These are phyloP conservation scores for Penicillium ucsense DNA, from an alignment of 495 filamentous ascomycete genomes.

Conservation along the genomic window DNA sequence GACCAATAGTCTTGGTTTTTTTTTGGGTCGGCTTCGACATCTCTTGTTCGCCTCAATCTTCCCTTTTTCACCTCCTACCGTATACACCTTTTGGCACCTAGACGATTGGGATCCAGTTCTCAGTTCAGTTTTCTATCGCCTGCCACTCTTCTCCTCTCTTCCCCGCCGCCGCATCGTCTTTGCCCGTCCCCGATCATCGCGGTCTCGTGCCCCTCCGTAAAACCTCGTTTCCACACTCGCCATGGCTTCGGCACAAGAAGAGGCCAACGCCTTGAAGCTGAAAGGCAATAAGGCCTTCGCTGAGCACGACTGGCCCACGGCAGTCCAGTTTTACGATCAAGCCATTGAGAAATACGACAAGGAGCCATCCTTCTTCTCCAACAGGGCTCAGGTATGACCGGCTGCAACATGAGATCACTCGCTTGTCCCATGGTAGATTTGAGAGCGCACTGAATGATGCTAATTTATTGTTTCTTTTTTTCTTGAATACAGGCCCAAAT, in stretches of 20 bases:
- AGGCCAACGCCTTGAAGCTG: slow-evolving; percentile 76
- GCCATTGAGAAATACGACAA: slow-evolving; percentile 80
- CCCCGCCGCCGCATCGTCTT: neutral
- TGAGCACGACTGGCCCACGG: slow-evolving; percentile 74
- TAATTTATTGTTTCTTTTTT: slow-evolving; percentile 10
- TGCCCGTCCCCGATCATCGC: slow-evolving; percentile 11
- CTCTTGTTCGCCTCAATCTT: neutral
- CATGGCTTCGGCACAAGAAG: slow-evolving; percentile 49
- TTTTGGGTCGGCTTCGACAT: slow-evolving; percentile 1
- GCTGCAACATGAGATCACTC: slow-evolving; percentile 1
- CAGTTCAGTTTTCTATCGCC: neutral
- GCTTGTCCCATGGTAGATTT: neutral
- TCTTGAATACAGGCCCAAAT: slow-evolving; percentile 60
- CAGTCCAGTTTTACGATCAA: slow-evolving; percentile 77
- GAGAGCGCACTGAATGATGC: neutral
- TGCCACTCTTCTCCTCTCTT: neutral
- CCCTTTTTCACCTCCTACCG: slow-evolving; percentile 7
- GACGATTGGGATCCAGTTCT: neutral
- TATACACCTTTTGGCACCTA: slow-evolving; percentile 2
- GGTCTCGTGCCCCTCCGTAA: slow-evolving; percentile 28
- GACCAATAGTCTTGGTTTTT: slow-evolving; percentile 1
- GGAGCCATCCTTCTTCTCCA: slow-evolving; percentile 85
- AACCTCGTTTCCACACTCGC: slow-evolving; percentile 1
- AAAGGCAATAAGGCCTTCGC: slow-evolving; percentile 91
- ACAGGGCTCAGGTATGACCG: slow-evolving; percentile 74